phyloP scores from a whole-genome alignment of 164 flowering plant species.

The Magnolia changhungtana region DNA sequence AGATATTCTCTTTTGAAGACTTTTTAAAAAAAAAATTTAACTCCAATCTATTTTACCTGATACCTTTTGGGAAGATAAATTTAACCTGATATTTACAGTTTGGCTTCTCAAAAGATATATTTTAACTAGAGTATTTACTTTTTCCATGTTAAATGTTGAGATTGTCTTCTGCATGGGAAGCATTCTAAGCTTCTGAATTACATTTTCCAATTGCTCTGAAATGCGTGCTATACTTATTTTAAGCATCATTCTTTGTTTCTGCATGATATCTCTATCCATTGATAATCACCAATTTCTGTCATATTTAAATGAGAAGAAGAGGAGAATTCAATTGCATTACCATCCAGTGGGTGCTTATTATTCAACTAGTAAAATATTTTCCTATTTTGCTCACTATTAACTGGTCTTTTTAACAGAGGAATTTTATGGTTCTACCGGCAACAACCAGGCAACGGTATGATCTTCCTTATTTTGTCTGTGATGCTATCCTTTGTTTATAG shows the following conservation, averaged over 20 bases:
- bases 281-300: neutral
- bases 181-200: neutral
- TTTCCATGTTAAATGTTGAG: neutral
- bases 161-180: neutral
- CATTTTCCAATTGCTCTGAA: neutral
- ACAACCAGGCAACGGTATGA: constrained; percentile 78
- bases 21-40: no score
- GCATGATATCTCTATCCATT: neutral
- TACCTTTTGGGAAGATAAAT: no score
- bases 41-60: no score
- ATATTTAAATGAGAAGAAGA: neutral
- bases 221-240: neutral
- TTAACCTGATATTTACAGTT: no score
- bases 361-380: neutral
- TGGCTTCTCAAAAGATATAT: no score
- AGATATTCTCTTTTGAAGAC: no score
- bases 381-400: neutral
- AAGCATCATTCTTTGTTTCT: neutral
- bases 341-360: neutral
- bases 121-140: no score
- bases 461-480: neutral
- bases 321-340: neutral
- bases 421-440: constrained; percentile 65
- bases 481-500: neutral
- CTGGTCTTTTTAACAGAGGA: constrained; percentile 42